Percentiles rank a stretch among this genome's conserved stretches.
These are phyloP conservation scores for Trapa bicornis DNA, from an alignment of 345 rosid species.

Conservation along the genomic window DNA sequence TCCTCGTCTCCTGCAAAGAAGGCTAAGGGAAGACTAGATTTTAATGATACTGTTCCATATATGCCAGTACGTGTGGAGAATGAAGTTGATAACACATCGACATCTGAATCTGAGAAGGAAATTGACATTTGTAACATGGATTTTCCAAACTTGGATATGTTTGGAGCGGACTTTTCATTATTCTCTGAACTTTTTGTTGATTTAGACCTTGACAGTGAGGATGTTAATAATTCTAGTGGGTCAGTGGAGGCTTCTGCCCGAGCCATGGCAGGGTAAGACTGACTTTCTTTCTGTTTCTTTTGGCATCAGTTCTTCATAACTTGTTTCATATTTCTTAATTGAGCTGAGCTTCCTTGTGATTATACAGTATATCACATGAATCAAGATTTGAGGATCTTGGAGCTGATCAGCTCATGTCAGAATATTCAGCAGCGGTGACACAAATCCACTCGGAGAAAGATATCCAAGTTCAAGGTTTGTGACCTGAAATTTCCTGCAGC, in stretches of 20 bases:
- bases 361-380: conserved; percentile 1
- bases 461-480: background rate
- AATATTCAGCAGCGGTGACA: conserved; percentile 3
- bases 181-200: conserved; percentile 61
- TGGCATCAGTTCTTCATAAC: background rate
- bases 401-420: conserved; percentile 4
- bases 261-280: conserved; percentile 28
- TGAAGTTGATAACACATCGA: conserved; percentile 23
- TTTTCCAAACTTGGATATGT: conserved; percentile 46
- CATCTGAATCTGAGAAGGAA: conserved; percentile 56
- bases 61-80: conserved; percentile 21
- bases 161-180: conserved; percentile 49
- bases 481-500: background rate
- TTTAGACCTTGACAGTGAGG: conserved; percentile 50
- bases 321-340: background rate
- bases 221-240: conserved; percentile 23
- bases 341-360: too few relatives aligned
- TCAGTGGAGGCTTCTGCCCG: conserved; percentile 19
- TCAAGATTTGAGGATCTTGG: conserved; percentile 3
- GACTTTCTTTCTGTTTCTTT: background rate
- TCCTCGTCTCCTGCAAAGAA: conserved; percentile 61
- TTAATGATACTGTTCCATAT: conserved; percentile 59
- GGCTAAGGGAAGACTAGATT: conserved; percentile 82
- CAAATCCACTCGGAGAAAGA: background rate
- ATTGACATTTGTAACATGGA: conserved; percentile 48